These are phyloP conservation scores for Betula pendula DNA, from an alignment of 306 rosid genomes.

Conservation along the genomic window DNA sequence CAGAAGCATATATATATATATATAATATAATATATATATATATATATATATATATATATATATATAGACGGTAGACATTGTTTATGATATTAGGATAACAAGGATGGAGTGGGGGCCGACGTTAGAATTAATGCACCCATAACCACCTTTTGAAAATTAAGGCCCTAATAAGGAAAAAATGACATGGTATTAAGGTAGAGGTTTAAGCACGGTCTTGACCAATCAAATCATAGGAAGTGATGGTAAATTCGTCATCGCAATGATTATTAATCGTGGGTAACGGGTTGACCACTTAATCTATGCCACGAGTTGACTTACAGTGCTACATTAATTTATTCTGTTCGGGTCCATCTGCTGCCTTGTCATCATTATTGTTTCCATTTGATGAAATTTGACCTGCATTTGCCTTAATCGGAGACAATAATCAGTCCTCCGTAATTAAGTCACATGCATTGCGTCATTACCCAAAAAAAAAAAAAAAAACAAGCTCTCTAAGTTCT, in stretches of 20 bases:
- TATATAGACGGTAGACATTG: neutral
- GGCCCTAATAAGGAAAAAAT: neutral
- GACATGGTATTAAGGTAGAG: neutral
- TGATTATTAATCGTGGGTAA: slow-evolving; percentile 1
- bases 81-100: neutral
- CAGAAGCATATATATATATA: neutral
- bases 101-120: neutral
- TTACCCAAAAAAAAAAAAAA: neutral
- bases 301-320: slow-evolving; percentile 10
- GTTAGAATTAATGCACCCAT: neutral
- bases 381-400: neutral
- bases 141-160: neutral
- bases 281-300: slow-evolving; percentile 1
- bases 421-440: neutral
- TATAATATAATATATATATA: no score
- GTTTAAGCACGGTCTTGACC: neutral
- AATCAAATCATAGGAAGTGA: slow-evolving; percentile 1
- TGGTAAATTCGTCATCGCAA: neutral
- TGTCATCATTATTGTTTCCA: neutral
- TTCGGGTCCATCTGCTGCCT: neutral
- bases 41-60: no score
- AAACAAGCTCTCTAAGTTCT: neutral
- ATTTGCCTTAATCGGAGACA: neutral
- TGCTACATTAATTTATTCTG: neutral
- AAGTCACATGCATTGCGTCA: neutral